Evolutionary conservation across 192 early-diverging fungal genomes (phyloP).

Genomic region (Coemansia asiatica): DNA sequence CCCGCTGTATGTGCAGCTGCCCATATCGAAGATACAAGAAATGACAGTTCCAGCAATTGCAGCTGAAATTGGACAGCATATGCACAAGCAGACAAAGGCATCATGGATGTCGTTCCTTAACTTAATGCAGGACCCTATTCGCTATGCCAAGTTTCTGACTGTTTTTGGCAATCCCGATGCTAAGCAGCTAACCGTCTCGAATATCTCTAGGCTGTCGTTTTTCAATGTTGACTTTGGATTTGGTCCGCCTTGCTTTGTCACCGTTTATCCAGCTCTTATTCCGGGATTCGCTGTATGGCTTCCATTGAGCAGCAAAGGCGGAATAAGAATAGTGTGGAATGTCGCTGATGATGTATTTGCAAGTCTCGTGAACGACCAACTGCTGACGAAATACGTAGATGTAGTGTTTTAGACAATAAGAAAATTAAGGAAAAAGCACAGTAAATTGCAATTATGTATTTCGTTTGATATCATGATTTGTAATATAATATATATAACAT

Average conservation of each 20-base stretch:
- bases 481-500: too few relatives aligned
- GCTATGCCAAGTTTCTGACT: conserved; percentile 33
- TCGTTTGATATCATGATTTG: too few relatives aligned
- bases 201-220: conserved; percentile 28
- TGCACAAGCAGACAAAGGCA: conserved; percentile 19
- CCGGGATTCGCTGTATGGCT: conserved; percentile 39
- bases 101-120: conserved; percentile 28
- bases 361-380: conserved; percentile 7
- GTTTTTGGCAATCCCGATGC: conserved; percentile 34
- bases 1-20: conserved; percentile 28
- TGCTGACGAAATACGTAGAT: conserved; percentile 31
- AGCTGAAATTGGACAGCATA: conserved; percentile 14
- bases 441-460: background rate
- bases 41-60: conserved; percentile 15
- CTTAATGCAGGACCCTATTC: conserved; percentile 17
- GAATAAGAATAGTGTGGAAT: conserved; percentile 45
- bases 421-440: background rate
- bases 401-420: conserved; percentile 16
- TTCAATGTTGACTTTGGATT: conserved; percentile 46
- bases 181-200: conserved; percentile 37
- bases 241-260: conserved; percentile 24
- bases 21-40: background rate
- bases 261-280: conserved; percentile 39
- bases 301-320: conserved; percentile 27
- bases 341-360: conserved; percentile 12